Percentiles rank a stretch among this genome's conserved stretches.
Conservation (phyloP, 768 basidiomycete species). For the Podaxis sp. region DNA sequence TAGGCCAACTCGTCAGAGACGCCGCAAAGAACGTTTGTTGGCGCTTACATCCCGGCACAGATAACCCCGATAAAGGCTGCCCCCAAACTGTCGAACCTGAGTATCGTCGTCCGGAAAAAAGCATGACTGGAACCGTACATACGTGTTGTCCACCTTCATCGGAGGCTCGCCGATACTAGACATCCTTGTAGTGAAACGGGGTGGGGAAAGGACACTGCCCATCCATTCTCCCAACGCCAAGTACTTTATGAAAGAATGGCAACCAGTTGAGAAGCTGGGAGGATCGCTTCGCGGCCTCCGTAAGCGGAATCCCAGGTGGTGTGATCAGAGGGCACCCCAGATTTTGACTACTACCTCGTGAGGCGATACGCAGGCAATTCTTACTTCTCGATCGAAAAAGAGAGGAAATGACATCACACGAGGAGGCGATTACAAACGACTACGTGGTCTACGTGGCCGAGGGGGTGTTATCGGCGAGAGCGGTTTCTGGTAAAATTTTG, state of each 20-base stretch:
- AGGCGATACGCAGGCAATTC: slow-evolving; percentile 11
- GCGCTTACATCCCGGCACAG: slow-evolving; percentile 41
- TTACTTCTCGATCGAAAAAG: slow-evolving; percentile 11
- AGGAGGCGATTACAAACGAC: background rate
- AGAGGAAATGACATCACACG: slow-evolving; percentile 8
- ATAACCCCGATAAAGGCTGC: slow-evolving; percentile 51
- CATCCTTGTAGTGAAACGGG: slow-evolving; percentile 18
- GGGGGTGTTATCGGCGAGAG: background rate
- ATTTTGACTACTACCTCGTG: slow-evolving; percentile 6
- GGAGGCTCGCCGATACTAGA: slow-evolving; percentile 13
- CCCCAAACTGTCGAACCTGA: slow-evolving; percentile 39
- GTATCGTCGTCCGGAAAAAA: background rate
- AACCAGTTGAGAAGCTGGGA: slow-evolving; percentile 16
- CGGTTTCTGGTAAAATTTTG: slow-evolving; percentile 3
- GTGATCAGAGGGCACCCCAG: slow-evolving; percentile 5
- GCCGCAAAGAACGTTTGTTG: background rate
- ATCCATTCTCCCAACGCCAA: slow-evolving; percentile 18
- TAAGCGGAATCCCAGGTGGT: slow-evolving; percentile 4
- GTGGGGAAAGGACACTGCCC: slow-evolving; percentile 18
- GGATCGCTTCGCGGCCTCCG: slow-evolving; percentile 13
- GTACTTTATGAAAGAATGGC: slow-evolving; percentile 27
- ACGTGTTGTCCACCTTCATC: slow-evolving; percentile 35
- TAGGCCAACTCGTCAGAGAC: slow-evolving; percentile 19
- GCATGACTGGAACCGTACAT: slow-evolving; percentile 16
- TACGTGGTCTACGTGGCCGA: slow-evolving; percentile 2